Percentiles rank a stretch among this genome's conserved stretches.
Conservation (phyloP, 495 filamentous ascomycete genomes). For the Staphylotrichum tortipilum region DNA sequence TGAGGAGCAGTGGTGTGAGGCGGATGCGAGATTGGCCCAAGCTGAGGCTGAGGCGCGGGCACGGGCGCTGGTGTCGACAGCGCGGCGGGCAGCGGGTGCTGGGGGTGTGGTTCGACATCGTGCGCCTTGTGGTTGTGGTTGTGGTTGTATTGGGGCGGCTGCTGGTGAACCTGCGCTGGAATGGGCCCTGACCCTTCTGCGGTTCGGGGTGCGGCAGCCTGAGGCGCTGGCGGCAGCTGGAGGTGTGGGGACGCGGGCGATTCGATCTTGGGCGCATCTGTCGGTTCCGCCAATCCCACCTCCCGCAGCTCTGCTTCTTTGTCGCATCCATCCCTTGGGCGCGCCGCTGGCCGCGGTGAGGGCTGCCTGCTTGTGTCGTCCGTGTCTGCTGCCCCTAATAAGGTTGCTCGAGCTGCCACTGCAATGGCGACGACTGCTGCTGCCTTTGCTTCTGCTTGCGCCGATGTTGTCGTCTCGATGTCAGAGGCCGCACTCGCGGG, state of each 20-base stretch:
- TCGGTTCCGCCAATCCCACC: conserved; percentile 16
- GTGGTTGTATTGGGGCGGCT: neutral
- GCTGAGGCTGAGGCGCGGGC: too few relatives aligned
- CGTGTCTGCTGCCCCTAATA: too few relatives aligned
- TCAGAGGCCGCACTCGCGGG: conserved; percentile 10
- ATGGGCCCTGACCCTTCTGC: conserved; percentile 1
- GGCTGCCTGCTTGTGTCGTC: conserved; percentile 2
- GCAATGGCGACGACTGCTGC: too few relatives aligned
- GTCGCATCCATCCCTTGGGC: neutral
- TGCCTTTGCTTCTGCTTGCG: too few relatives aligned
- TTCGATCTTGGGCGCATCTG: conserved; percentile 7
- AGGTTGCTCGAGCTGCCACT: too few relatives aligned
- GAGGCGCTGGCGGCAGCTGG: neutral
- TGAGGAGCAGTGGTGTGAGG: too few relatives aligned
- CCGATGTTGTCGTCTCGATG: conserved; percentile 5
- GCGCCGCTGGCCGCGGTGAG: neutral
- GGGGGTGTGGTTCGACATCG: neutral
- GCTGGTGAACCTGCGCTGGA: neutral
- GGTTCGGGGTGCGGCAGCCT: conserved; percentile 1
- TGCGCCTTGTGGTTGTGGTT: neutral
- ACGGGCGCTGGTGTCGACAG: too few relatives aligned
- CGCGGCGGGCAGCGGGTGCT: neutral
- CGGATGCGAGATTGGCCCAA: too few relatives aligned
- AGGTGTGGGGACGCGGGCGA: neutral
- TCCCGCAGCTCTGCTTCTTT: neutral